Evolutionary conservation across 2,329 filamentous ascomycete species (phyloP), one percentile per base, ranked within the genome.

Genomic region (Colletotrichum sidae): DNA sequence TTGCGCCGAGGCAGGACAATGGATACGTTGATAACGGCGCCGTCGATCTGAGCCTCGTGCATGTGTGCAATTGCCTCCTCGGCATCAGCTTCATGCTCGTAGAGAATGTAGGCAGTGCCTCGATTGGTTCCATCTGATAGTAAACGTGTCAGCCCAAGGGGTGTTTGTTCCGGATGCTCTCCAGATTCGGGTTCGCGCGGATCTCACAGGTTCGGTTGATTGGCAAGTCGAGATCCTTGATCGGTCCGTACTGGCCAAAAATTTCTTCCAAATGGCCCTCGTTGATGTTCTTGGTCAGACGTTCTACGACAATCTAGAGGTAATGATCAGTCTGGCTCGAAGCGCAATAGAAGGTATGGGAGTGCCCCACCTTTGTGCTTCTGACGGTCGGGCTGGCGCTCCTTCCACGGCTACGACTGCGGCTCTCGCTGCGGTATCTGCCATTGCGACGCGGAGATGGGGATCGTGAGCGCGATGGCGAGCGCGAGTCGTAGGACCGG

Each of bases 21-120:
- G 49, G 92, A 96, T 53, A 97, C 94, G 73, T 91, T 91, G 73
- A 97, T 90, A 44, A 89, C 84, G 25, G 90, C 88, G 55, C 94
- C 94, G 77, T 97, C 94, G 35, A 97, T 81, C 74, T 97, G 92
- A n/a, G 92, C 93, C 80, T 99, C 96, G 78, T 99, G 96, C 96
- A 99, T 98, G 76, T 97, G 92, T 15, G 94, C 89, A 71, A 97
- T 96, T 35, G 96, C 96, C 12, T 89, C 84, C 78, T 97, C 93
- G 33, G 96, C 95, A 69, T 95, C 91, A 54, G 87, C 83, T 69
- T 94, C 88, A 69, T 91, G 85, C 58, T 88, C 83, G 78, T 91
- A 99, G 46, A 97, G 84, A 68, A 98, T 94, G 77, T 97, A 98
- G 38, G 95, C 96, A 35, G 93, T 97, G 51, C 96, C 95, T 62